Evolutionary conservation across 2,329 filamentous ascomycete species (phyloP), one percentile per base, ranked within the genome.

Genomic region (Trichoderma brevicompactum): DNA sequence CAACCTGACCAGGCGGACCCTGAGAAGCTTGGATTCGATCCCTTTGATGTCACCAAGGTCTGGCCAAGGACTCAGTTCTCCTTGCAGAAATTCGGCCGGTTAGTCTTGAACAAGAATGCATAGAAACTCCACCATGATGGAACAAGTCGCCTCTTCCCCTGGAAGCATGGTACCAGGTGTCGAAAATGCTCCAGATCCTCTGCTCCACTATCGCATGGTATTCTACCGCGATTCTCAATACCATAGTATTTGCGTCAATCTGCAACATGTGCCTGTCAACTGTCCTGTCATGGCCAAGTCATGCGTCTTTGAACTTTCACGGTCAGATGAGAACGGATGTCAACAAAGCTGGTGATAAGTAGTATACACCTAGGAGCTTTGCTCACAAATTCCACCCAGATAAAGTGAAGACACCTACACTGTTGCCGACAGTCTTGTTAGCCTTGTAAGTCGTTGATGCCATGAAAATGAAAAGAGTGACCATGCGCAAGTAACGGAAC

Each of bases 41-140:
- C 50, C 28, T 78, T 92, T 1, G 89, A 92, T 69, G 83, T 89
- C 0, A 92, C 89, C 38, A 91, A 91, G 77, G 85, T 92, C 65
- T 82, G 91, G 43, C 89, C 89, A 0, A 87, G 90, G 69, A 87
- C 91, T 67, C 72, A 85, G 5, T 87, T 89, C 1, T 90, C 90
- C 1, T 81, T 92, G 64, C 85, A 85, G 5, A 82, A 83, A 55
- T 77, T 92, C 7, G 90, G 90, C 59, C 86, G 88, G 70, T 81
- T 92, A 73, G 87, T 87, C 43, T 76, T 92, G 15, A 87, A 92
- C 76, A 82, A 83, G 44, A 92, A 92, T 72, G 82, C 82, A 0
- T 78, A 81, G 64, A 83, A 85, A 69, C 84, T 79, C 70, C 79
- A 82, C 66, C 73, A 77, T 5, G 82, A 85, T 55, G n/a, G 81